phyloP scores from a whole-genome alignment of 176 grass and related monocot species.

The Oryza coarctata region DNA sequence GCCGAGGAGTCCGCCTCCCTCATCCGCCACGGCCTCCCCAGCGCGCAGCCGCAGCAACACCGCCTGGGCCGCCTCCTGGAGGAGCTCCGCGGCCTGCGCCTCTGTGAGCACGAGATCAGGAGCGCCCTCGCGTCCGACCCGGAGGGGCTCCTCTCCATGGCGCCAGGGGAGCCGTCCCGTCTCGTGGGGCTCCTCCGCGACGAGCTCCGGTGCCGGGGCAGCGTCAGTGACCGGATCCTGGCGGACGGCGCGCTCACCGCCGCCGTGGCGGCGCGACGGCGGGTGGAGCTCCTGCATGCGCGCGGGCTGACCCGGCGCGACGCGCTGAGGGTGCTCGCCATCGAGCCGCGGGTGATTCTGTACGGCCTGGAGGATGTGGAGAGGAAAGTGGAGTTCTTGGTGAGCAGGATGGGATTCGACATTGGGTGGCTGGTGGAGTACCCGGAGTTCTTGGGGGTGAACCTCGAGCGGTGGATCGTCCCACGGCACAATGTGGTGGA shows the following conservation, averaged over 20 bases:
- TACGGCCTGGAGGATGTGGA: conserved; percentile 63
- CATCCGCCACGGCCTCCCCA: neutral
- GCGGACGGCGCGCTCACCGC: conserved; percentile 42
- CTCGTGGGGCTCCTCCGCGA: conserved; percentile 45
- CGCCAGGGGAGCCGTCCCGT: conserved; percentile 57
- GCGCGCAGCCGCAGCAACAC: neutral
- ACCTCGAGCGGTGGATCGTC: conserved; percentile 71
- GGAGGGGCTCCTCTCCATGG: conserved; percentile 58
- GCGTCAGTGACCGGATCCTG: conserved; percentile 55
- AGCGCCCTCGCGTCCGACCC: conserved; percentile 37
- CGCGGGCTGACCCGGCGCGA: conserved; percentile 69
- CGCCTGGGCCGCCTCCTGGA: conserved; percentile 46
- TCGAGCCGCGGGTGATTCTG: conserved; percentile 62
- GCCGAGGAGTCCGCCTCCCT: conserved; percentile 18
- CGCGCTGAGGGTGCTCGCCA: conserved; percentile 63
- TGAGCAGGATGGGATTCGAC: conserved; percentile 52
- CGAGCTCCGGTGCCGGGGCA: conserved; percentile 60
- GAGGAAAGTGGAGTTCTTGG: conserved; percentile 76
- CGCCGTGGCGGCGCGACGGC: conserved; percentile 46
- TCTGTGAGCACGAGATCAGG: conserved; percentile 45
- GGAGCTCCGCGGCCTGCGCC: conserved; percentile 53
- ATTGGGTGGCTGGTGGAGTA: conserved; percentile 69
- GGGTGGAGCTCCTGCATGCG: conserved; percentile 60
- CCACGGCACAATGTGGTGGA: conserved; percentile 76
- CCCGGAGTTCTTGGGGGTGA: conserved; percentile 77